Evolutionary conservation across 1,284 basidiomycete genomes (phyloP), one percentile per base, ranked within the genome.

Genomic region (Ustilago sp.): DNA sequence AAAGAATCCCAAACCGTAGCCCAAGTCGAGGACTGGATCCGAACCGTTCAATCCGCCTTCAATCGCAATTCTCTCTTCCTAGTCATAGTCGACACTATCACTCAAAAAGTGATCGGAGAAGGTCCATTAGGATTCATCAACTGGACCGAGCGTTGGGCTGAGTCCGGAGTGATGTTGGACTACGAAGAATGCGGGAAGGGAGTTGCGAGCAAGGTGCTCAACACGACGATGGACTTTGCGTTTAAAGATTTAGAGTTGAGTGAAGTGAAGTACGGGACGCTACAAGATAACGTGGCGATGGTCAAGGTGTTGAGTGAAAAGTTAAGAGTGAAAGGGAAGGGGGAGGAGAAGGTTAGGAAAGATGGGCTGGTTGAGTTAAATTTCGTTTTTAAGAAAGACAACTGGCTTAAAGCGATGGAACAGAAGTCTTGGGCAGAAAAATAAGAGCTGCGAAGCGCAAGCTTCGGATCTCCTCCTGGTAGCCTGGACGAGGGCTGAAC

Each of bases 11-110:
- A 74, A 45, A 67, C 61, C 1, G 64, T 61, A 3, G 17, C 28
- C 17, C 57, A 73, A 8, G 70, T 73, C 41, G 54, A 68, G 39
- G 23, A 38, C 0, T 73, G 70, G 70, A 73, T 73, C 17, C 2
- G 28, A 2, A 61, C 45, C 31, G 72, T 74, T 12, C 67, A 56
- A 35, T 39, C 48, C 6, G 67, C 63, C 3, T 74, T 62, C 45
- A 74, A 74, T 53, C 69, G 63, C n/a, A 60, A 74, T 17, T 59
- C 59, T 4, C 56, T 74, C 17, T 74, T 74, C 52, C 60, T 74
- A 28, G 67, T 74, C 23, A 36, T 74, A 19, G 59, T 59, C 6
- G 63, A 66, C 19, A 48, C 59, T 13, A 12, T 36, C 19, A 53
- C 36, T 4, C 39, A 35, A 17, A 36, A 32, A 8, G 67, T 70